phyloP scores from a whole-genome alignment of 208 protist species.

The Leishmania aethiopica region DNA sequence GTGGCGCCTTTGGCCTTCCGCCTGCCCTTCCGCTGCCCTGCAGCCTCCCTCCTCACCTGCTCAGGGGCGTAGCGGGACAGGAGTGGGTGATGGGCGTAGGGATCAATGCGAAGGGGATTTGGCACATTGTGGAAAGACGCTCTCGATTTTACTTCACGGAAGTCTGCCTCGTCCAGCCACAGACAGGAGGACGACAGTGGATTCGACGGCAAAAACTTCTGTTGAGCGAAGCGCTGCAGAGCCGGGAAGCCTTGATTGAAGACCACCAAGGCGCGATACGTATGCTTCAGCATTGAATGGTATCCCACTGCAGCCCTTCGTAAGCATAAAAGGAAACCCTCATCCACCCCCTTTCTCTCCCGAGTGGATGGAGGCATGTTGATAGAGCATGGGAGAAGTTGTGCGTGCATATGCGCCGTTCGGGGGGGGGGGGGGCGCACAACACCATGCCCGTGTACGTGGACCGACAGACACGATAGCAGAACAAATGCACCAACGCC shows the following conservation, averaged over 20 bases:
- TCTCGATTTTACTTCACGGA: conserved; percentile 5
- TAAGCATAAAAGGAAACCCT: background rate
- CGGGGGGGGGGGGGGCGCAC: background rate
- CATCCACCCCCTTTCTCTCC: background rate
- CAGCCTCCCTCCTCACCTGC: background rate
- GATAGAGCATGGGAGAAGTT: background rate
- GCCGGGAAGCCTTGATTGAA: conserved; percentile 71
- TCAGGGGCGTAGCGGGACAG: conserved; percentile 37
- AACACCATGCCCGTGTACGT: background rate
- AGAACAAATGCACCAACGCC: background rate
- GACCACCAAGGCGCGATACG: conserved; percentile 34
- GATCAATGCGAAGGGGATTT: conserved; percentile 40
- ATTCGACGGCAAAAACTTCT: conserved; percentile 49
- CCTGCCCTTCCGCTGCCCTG: background rate
- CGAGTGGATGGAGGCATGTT: background rate
- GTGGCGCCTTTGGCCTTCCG: background rate
- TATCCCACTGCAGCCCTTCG: background rate
- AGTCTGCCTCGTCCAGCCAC: conserved; percentile 75
- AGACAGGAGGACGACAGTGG: conserved; percentile 55
- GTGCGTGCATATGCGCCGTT: background rate
- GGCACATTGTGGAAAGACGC: conserved; percentile 1
- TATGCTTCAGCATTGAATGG: conserved; percentile 34
- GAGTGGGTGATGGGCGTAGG: conserved; percentile 48
- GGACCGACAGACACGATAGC: background rate
- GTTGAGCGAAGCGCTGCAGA: conserved; percentile 55